phyloP scores from a whole-genome alignment of 768 basidiomycete genomes.

The Panus rudis region DNA sequence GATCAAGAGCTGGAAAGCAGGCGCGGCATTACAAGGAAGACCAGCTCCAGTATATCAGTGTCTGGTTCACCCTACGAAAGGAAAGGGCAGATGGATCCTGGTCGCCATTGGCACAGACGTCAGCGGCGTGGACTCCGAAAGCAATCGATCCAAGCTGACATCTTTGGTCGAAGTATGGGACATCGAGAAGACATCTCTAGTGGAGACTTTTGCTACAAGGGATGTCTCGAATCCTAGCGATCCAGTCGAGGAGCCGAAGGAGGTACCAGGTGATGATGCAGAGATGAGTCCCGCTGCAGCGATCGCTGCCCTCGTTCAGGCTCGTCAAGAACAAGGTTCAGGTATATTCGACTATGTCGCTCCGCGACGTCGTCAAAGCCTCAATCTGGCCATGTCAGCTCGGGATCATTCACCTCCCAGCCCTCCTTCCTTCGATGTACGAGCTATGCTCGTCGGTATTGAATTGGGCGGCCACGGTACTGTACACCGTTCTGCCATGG shows the following conservation, averaged over 20 bases:
- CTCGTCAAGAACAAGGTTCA: constrained; percentile 40
- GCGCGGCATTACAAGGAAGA: constrained; percentile 43
- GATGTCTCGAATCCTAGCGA: constrained; percentile 38
- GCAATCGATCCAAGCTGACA: constrained; percentile 20
- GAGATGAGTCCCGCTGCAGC: constrained; percentile 63
- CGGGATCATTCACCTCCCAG: constrained; percentile 18
- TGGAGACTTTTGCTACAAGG: constrained; percentile 72
- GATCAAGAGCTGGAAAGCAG: constrained; percentile 82
- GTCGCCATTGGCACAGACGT: constrained; percentile 58
- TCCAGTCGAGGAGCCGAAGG: constrained; percentile 46
- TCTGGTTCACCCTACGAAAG: constrained; percentile 78
- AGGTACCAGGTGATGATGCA: constrained; percentile 44
- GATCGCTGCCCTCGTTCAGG: constrained; percentile 74
- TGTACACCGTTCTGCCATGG: constrained; percentile 23
- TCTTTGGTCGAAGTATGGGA: constrained; percentile 87
- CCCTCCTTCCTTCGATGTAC: constrained; percentile 57
- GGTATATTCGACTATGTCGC: constrained; percentile 6
- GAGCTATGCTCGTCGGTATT: constrained; percentile 60
- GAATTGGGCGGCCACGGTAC: constrained; percentile 72
- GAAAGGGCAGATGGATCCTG: constrained; percentile 86
- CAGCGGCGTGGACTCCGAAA: constrained; percentile 4
- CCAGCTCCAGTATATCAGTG: constrained; percentile 65
- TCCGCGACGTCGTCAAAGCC: constrained; percentile 10
- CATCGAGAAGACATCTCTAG: constrained; percentile 69
- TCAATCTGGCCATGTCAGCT: constrained; percentile 18